Conservation (phyloP, 495 filamentous ascomycete species). For the Staphylotrichum tortipilum region DNA sequence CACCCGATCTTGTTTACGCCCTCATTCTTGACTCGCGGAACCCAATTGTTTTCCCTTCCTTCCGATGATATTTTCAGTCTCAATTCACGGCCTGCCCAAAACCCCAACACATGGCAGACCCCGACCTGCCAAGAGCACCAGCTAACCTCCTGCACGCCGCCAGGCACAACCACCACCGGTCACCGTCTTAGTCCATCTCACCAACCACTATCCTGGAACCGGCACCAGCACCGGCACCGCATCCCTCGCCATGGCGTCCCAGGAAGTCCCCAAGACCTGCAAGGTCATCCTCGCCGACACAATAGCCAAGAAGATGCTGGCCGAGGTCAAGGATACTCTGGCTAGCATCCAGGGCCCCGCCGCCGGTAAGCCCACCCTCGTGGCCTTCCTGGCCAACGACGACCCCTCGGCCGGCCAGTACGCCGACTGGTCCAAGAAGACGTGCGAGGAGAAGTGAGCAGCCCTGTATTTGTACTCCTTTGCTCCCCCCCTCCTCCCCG, state of each 20-base stretch:
- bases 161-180: too few species aligned
- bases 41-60: too few species aligned
- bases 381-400: slow-evolving; percentile 84
- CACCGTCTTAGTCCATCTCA: background rate
- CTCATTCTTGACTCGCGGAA: background rate
- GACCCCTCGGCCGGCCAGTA: slow-evolving; percentile 90
- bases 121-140: background rate
- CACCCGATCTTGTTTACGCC: background rate
- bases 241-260: slow-evolving; percentile 28
- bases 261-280: slow-evolving; percentile 56
- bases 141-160: background rate
- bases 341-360: slow-evolving; percentile 47
- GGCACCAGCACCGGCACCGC: background rate
- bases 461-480: too few species aligned
- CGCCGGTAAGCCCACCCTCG: slow-evolving; percentile 59
- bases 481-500: background rate
- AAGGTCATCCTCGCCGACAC: slow-evolving; percentile 82
- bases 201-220: too few species aligned
- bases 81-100: background rate
- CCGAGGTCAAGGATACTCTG: slow-evolving; percentile 66
- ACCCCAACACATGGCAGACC: background rate
- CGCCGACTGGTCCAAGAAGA: slow-evolving; percentile 95
- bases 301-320: slow-evolving; percentile 70
- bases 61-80: too few species aligned
- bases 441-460: slow-evolving; percentile 82